A percentile compares a stretch with the other conserved stretches of the same genome.
These are phyloP conservation scores for Trichophyton simii DNA, from an alignment of 2,329 filamentous ascomycete species.

Conservation along the genomic window DNA sequence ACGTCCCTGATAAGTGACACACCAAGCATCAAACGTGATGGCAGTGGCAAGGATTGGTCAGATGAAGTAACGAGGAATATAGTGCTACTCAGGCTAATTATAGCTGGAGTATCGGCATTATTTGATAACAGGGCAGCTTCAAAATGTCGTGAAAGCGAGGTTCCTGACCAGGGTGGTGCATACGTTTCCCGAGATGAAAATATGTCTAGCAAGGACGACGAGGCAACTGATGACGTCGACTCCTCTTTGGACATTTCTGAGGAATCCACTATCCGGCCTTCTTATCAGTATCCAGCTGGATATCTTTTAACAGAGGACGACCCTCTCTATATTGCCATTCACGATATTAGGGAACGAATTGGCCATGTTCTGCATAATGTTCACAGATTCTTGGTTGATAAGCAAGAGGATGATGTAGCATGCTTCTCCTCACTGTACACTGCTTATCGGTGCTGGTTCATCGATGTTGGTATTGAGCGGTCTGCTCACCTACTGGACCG, in stretches of 20 bases:
- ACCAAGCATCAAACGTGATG: constrained; percentile 74
- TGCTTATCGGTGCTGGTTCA: constrained; percentile 91
- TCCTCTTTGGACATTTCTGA: constrained; percentile 45
- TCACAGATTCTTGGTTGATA: constrained; percentile 66
- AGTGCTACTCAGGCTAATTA: constrained; percentile 73
- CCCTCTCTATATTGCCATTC: constrained; percentile 60
- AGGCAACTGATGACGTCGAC: constrained; percentile 32
- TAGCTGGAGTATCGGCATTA: constrained; percentile 77
- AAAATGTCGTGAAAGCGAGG: constrained; percentile 36
- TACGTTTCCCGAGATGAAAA: constrained; percentile 36
- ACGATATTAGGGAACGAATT: constrained; percentile 65
- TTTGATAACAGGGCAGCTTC: constrained; percentile 71
- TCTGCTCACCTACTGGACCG: constrained; percentile 88
- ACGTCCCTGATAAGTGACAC: constrained; percentile 67
- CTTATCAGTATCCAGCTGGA: constrained; percentile 79
- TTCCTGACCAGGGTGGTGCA: constrained; percentile 28
- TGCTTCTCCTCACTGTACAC: constrained; percentile 90
- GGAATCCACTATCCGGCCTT: constrained; percentile 55
- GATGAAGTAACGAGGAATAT: constrained; percentile 89
- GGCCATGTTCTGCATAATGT: constrained; percentile 71
- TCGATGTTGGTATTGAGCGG: constrained; percentile 90
- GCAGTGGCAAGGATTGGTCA: constrained; percentile 97
- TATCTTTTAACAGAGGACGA: constrained; percentile 59
- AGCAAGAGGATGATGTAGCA: constrained; percentile 89
- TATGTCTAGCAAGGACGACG: constrained; percentile 15